Conservation (phyloP, 345 rosid species). For the Orychophragmus violaceus region DNA sequence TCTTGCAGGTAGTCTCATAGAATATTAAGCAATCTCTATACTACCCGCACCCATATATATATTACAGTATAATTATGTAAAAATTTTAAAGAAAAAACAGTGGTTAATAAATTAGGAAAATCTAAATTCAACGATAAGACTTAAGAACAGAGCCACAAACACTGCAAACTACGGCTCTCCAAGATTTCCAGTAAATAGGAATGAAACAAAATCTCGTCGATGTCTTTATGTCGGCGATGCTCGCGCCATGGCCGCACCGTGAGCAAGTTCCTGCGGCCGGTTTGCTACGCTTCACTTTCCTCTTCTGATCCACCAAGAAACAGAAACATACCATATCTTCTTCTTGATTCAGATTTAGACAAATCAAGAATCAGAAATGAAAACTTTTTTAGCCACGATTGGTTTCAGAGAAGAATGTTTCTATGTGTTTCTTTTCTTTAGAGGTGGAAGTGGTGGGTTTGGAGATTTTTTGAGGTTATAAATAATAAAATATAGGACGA, state of each 20-base stretch:
- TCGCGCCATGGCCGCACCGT: conserved; percentile 53
- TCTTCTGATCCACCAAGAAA: conserved; percentile 66
- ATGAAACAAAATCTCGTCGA: conserved; percentile 56
- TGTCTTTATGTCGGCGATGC: conserved; percentile 64
- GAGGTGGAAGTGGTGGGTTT: background rate
- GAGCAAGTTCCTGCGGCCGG: conserved; percentile 72
- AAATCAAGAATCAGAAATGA: background rate
- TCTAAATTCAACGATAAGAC: conserved; percentile 43
- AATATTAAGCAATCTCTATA: too few species aligned
- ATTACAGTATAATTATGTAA: too few species aligned
- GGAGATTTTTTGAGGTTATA: conserved; percentile 1
- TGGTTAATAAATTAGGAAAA: background rate
- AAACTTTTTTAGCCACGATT: background rate
- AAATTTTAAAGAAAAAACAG: background rate
- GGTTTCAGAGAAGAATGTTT: conserved; percentile 14
- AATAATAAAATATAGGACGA: background rate
- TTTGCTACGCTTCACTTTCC: conserved; percentile 44
- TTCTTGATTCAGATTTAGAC: background rate
- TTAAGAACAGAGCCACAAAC: conserved; percentile 68
- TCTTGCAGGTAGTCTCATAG: background rate
- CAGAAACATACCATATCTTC: conserved; percentile 60
- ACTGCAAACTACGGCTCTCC: conserved; percentile 69
- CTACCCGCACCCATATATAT: too few species aligned
- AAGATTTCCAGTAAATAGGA: conserved; percentile 57
- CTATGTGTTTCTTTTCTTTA: background rate